Conservation (phyloP, 352 stramenopile species). For the Phytopythium cucurbitacearum region DNA sequence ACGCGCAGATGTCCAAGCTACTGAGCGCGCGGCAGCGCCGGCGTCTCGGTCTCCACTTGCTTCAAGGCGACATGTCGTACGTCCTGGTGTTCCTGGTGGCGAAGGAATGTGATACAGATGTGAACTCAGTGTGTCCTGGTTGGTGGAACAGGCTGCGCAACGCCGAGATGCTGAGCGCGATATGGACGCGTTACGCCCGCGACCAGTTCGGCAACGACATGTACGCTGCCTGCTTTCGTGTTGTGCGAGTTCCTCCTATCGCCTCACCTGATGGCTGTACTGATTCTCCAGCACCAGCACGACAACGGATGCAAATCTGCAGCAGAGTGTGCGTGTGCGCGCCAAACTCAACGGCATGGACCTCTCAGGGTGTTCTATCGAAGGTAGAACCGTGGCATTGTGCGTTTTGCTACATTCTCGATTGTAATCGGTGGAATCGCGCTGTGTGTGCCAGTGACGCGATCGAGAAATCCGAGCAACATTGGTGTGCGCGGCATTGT, state of each 20-base stretch:
- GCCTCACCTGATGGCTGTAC: no score
- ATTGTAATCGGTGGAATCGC: neutral
- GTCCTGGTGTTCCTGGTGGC: neutral
- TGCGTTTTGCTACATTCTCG: neutral
- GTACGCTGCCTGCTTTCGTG: neutral
- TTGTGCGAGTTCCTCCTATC: no score
- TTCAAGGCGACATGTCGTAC: constrained; percentile 45
- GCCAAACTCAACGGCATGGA: constrained; percentile 58
- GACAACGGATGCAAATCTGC: constrained; percentile 6
- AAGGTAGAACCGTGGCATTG: constrained; percentile 29
- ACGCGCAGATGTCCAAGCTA: constrained; percentile 48
- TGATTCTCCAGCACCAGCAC: constrained; percentile 5
- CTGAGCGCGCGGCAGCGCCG: constrained; percentile 60
- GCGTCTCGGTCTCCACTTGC: constrained; percentile 47
- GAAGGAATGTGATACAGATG: neutral
- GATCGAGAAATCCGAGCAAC: constrained; percentile 52
- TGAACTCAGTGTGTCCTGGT: neutral
- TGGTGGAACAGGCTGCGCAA: constrained; percentile 23
- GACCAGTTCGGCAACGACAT: constrained; percentile 42
- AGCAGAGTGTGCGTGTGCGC: constrained; percentile 23
- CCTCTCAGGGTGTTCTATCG: constrained; percentile 60
- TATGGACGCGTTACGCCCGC: constrained; percentile 59
- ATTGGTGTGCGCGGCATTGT: constrained; percentile 50
- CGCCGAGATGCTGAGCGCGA: constrained; percentile 54
- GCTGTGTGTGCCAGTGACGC: constrained; percentile 28